These are phyloP conservation scores for Solanum virginianum DNA, from an alignment of 257 asterid species.

Conservation along the genomic window DNA sequence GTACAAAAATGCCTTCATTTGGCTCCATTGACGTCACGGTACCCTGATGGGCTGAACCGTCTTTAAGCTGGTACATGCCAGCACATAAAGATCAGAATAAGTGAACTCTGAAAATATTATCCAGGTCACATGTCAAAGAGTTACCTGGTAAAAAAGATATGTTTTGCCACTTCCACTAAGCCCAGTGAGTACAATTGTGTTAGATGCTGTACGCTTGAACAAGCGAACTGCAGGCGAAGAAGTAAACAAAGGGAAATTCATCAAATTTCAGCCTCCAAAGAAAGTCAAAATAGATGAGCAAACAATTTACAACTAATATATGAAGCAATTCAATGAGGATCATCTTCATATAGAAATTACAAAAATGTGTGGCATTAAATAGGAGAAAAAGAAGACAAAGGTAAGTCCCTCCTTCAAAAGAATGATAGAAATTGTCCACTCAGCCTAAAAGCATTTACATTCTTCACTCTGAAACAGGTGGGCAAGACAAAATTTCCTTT, in stretches of 20 bases:
- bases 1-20: conserved; percentile 51
- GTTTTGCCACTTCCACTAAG: conserved; percentile 15
- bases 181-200: conserved; percentile 14
- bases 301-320: background rate
- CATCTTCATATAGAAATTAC: background rate
- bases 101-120: background rate
- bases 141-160: conserved; percentile 13
- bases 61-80: conserved; percentile 48
- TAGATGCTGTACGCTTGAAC: background rate
- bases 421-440: background rate
- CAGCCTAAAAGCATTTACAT: background rate
- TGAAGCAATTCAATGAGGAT: background rate
- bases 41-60: conserved; percentile 81
- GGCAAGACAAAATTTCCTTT: background rate
- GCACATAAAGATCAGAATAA: background rate
- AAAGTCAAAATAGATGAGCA: background rate
- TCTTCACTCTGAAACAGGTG: background rate
- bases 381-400: background rate
- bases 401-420: background rate
- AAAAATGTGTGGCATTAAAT: background rate
- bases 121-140: background rate
- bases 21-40: conserved; percentile 92
- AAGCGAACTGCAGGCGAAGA: background rate
- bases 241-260: background rate
- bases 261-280: background rate